These are phyloP conservation scores for Plasmodium adleri DNA, from an alignment of 169 alveolate genomes.

Conservation along the genomic window DNA sequence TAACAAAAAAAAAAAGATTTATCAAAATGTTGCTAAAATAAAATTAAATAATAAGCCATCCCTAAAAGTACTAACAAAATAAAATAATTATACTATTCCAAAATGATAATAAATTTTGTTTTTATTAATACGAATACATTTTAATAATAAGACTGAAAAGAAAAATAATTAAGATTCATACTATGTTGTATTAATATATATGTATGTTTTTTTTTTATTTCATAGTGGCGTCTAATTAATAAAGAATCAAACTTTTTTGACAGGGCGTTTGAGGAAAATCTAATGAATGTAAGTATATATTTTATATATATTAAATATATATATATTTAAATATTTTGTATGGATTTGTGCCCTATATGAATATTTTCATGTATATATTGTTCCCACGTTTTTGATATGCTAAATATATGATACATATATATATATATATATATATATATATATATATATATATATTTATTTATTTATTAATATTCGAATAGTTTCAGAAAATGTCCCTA, in stretches of 20 bases:
- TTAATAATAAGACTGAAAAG: too few relatives aligned
- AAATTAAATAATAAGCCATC: constrained; percentile 56
- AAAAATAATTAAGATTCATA: too few relatives aligned
- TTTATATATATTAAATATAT: not conserved
- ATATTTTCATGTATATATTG: too few relatives aligned
- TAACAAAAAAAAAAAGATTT: constrained; percentile 21
- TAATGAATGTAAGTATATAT: constrained; percentile 21
- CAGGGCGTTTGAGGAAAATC: constrained; percentile 70
- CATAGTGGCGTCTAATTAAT: constrained; percentile 70
- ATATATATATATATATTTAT: not conserved
- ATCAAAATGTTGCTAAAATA: constrained; percentile 54
- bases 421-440: constrained; percentile 10
- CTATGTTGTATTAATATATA: too few relatives aligned
- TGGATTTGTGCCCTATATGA: not conserved
- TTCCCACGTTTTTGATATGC: too few relatives aligned
- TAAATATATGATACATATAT: not conserved
- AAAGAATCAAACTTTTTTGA: constrained; percentile 71
- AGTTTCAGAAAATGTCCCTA: constrained; percentile 70
- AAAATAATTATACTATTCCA: constrained; percentile 2
- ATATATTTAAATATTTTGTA: not conserved
- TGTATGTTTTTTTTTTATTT: constrained; percentile 13
- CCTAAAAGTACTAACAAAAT: constrained; percentile 36
- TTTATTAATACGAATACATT: too few relatives aligned
- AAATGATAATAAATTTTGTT: too few relatives aligned
- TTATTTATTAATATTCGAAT: constrained; percentile 26